A percentile compares a stretch with the other conserved stretches of the same genome.
Evolutionary conservation across 2,329 filamentous ascomycete species (phyloP).

Genomic region (Curvularia verruculosa): DNA sequence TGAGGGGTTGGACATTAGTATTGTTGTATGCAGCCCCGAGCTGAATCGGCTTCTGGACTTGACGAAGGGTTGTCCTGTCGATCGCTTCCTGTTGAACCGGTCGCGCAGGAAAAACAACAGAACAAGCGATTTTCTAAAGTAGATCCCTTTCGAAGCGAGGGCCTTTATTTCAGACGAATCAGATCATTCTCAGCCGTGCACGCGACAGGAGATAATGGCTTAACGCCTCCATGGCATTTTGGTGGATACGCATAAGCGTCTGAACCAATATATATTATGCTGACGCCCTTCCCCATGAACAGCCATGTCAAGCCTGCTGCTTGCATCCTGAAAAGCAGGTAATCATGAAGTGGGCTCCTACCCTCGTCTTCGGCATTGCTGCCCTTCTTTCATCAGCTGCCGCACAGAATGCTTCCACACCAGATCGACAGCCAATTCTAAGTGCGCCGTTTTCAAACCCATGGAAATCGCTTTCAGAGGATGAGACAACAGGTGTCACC

Average conservation of each 20-base stretch:
- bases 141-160: neutral
- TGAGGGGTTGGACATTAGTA: neutral
- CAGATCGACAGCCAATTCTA: conserved; percentile 13
- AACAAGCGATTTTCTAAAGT: neutral
- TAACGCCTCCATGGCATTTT: neutral
- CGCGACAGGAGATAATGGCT: conserved; percentile 4
- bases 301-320: neutral
- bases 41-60: conserved; percentile 1
- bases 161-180: neutral
- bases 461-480: conserved; percentile 20
- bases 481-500: conserved; percentile 18
- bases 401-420: conserved; percentile 9
- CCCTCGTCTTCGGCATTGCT: conserved; percentile 7
- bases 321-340: neutral
- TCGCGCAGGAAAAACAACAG: conserved; percentile 2
- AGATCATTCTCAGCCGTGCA: conserved; percentile 3
- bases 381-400: conserved; percentile 5
- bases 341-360: conserved; percentile 9
- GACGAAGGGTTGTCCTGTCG: conserved; percentile 2
- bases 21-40: neutral
- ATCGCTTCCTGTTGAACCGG: conserved; percentile 2
- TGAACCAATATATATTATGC: conserved; percentile 7
- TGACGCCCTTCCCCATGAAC: neutral
- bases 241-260: neutral
- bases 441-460: conserved; percentile 18